Conservation (phyloP, 164 flowering plant genomes). For the Berberis vulgaris region DNA sequence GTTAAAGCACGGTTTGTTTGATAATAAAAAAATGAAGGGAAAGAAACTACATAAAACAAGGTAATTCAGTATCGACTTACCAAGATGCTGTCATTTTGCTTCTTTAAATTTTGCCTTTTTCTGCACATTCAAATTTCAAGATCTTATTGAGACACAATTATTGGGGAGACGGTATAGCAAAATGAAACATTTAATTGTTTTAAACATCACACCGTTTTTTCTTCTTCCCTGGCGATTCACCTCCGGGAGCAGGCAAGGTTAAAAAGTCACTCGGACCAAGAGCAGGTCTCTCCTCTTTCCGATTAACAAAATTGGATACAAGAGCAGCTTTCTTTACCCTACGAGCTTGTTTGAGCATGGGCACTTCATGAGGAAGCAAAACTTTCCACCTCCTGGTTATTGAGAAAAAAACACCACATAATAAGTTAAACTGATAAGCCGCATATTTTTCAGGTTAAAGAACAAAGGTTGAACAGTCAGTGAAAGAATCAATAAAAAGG, state of each 20-base stretch:
- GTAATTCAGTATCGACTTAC: slow-evolving; percentile 9
- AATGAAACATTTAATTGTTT: neutral
- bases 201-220: slow-evolving; percentile 27
- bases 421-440: neutral
- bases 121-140: slow-evolving; percentile 6
- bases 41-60: neutral
- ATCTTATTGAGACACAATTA: neutral
- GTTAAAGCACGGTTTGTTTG: neutral
- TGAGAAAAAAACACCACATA: neutral
- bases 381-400: slow-evolving; percentile 78
- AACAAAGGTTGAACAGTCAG: neutral
- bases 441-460: neutral
- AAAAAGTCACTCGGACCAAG: slow-evolving; percentile 59
- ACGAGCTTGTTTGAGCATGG: slow-evolving; percentile 51
- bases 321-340: slow-evolving; percentile 49
- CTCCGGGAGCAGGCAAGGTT: slow-evolving; percentile 24
- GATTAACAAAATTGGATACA: slow-evolving; percentile 81
- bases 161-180: neutral
- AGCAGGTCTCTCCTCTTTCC: slow-evolving; percentile 68
- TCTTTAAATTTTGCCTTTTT: slow-evolving; percentile 2
- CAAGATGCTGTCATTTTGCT: slow-evolving; percentile 9
- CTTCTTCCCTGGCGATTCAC: slow-evolving; percentile 22
- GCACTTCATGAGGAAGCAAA: slow-evolving; percentile 66
- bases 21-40: neutral
- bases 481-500: neutral